Conservation (phyloP, 257 asterid species). For the Capsicum rhomboideum region DNA sequence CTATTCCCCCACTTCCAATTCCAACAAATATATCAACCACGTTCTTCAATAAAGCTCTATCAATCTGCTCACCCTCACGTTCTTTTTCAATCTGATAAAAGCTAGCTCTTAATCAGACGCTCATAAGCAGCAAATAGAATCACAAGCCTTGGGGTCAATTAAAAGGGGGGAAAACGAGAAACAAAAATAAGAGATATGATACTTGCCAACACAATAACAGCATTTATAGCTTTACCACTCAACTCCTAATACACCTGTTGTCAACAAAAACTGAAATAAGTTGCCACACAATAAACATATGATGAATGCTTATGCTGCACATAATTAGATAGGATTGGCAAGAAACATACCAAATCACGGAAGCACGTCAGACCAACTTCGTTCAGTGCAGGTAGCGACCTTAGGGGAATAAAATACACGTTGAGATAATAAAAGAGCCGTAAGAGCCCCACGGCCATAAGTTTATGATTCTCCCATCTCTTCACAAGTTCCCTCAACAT, state of each 20-base stretch:
- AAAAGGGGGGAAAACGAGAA: too few species aligned
- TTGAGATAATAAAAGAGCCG: neutral
- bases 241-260: conserved; percentile 33
- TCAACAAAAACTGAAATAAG: neutral
- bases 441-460: conserved; percentile 11
- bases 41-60: too few species aligned
- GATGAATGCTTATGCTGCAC: neutral
- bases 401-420: neutral
- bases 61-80: too few species aligned
- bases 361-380: conserved; percentile 36
- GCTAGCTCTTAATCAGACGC: too few species aligned
- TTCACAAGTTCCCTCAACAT: conserved; percentile 42
- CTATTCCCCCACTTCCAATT: too few species aligned
- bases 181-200: too few species aligned
- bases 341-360: conserved; percentile 22
- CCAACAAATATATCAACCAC: too few species aligned
- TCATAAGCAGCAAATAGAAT: too few species aligned
- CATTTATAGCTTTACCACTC: conserved; percentile 31
- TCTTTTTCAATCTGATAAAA: too few species aligned
- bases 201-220: conserved; percentile 30
- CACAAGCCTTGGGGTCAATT: too few species aligned
- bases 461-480: conserved; percentile 38
- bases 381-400: conserved; percentile 19
- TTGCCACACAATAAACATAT: neutral
- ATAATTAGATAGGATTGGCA: neutral